Percentiles rank a stretch among this genome's conserved stretches.
phyloP scores from a whole-genome alignment of 2,329 filamentous ascomycete species.

The Beauveria sp. region DNA sequence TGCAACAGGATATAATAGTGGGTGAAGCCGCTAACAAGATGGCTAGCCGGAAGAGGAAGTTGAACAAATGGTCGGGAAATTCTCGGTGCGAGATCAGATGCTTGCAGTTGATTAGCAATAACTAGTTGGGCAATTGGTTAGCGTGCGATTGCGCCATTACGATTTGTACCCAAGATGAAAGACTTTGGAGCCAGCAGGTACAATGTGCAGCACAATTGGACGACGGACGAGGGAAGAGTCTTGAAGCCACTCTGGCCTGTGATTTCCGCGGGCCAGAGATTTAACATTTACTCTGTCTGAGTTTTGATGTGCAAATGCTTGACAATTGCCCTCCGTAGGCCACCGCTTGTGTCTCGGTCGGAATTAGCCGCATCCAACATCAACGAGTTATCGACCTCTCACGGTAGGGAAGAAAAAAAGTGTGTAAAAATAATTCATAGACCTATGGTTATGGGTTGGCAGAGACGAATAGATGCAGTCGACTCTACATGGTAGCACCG shows the following conservation, averaged over 20 bases:
- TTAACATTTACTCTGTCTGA: neutral
- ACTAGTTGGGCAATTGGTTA: neutral
- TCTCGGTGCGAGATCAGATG: neutral
- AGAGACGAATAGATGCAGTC: neutral
- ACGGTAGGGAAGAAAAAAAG: too few relatives aligned
- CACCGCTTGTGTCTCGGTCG: neutral
- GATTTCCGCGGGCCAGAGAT: neutral
- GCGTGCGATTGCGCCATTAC: conserved; percentile 6
- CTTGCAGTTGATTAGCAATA: too few relatives aligned
- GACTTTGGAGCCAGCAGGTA: neutral
- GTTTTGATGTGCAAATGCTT: too few relatives aligned
- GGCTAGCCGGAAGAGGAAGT: too few relatives aligned
- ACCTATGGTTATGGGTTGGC: too few relatives aligned
- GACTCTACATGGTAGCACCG: neutral
- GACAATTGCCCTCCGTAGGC: too few relatives aligned
- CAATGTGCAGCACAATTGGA: neutral
- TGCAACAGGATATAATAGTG: too few relatives aligned
- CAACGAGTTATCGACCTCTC: too few relatives aligned
- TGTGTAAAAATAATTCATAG: neutral
- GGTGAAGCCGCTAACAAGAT: neutral
- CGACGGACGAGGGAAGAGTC: neutral
- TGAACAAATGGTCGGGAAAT: neutral
- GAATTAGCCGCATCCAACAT: neutral
- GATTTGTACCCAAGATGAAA: neutral
- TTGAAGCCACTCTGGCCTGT: neutral